Base-by-base conservation (phyloP, 208 protist genomes). In the Leishmania arabica region DNA sequence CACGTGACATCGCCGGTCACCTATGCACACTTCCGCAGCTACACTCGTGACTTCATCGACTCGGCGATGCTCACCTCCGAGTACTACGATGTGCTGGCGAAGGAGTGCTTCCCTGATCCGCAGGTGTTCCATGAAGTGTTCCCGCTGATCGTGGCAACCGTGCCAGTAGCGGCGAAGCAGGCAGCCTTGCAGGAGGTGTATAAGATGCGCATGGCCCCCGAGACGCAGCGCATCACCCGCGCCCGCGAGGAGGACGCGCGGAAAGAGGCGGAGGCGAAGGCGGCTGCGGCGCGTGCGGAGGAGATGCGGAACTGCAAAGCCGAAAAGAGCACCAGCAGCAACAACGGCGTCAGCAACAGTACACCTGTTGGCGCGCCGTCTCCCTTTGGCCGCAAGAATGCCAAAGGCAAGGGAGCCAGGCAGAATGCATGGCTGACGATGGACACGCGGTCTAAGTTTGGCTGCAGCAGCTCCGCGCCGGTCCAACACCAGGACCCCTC, bases 151-250 rank as follows among this genome's bases (percentile, higher is more conserved):
- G 87, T 96, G 24, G 90, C 92, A 19, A 93, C 93, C 47, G 78
- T 94, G 13, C 93, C 92, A 3, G 58, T 86, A 1, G 80, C 71
- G 54, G 77, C 88, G 17, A 91, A 91, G 76, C 78, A 88, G 40
- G 64, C 78, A 49, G 93, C 91, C 42, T 82, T 98, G 64, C 84
- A 89, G 75, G 87, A 95, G 79, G 78, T 96, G 70, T 87, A 88
- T 78, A 92, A 93, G 82, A 96, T 98, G 89, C 85, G 79, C 66
- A 92, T 88, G 78, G 84, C 92, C 0, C 93, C 93, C 0, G 95
- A 98, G 86, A 85, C 75, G 62, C 91, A 91, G 86, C 90, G 86
- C 56, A 64, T 83, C 31, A 70, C 82, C 76, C 64, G 88, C 73
- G 68, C 72, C 8, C 87, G 87, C 34, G 90, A 93, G 75, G 92